Conservation (phyloP, 208 protist species). For the Wallacemonas sp. region DNA sequence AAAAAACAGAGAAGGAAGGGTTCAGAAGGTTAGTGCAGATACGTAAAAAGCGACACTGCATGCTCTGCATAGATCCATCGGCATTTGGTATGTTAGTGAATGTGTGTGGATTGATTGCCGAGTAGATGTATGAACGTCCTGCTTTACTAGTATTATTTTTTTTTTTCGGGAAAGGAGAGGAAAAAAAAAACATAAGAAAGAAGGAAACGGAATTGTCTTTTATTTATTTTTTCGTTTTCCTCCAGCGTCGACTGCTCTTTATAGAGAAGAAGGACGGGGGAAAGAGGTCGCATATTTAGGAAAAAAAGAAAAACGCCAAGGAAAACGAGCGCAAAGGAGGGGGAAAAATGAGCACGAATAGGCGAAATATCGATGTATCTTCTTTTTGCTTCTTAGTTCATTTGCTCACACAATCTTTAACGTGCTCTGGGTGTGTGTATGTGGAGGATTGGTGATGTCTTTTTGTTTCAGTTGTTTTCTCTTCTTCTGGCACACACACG, state of each 20-base stretch:
- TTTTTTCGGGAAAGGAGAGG: too few relatives aligned
- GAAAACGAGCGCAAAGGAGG: slow-evolving; percentile 7
- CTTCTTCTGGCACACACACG: slow-evolving; percentile 8
- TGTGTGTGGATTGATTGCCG: too few relatives aligned
- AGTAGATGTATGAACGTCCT: too few relatives aligned
- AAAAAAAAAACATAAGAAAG: slow-evolving; percentile 15
- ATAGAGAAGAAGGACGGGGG: slow-evolving; percentile 10
- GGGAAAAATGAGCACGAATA: slow-evolving; percentile 14
- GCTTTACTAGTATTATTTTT: too few relatives aligned
- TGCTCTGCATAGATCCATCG: too few relatives aligned
- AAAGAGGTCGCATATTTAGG: neutral
- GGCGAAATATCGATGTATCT: too few relatives aligned
- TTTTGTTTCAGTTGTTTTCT: slow-evolving; percentile 5
- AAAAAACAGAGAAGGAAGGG: slow-evolving; percentile 21
- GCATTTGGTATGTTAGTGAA: too few relatives aligned
- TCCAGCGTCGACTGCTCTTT: slow-evolving; percentile 15
- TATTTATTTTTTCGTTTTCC: too few relatives aligned
- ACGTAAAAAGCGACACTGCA: neutral
- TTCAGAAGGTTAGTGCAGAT: neutral
- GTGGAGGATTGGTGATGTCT: too few relatives aligned
- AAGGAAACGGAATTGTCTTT: slow-evolving; percentile 4
- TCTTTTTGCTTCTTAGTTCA: slow-evolving; percentile 9
- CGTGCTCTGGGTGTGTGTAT: too few relatives aligned
- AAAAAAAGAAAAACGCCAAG: slow-evolving; percentile 15
- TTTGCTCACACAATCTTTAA: too few relatives aligned